Evolutionary conservation across 768 basidiomycete species (phyloP), one percentile per base, ranked within the genome.

Genomic region (Royoungia palumana): DNA sequence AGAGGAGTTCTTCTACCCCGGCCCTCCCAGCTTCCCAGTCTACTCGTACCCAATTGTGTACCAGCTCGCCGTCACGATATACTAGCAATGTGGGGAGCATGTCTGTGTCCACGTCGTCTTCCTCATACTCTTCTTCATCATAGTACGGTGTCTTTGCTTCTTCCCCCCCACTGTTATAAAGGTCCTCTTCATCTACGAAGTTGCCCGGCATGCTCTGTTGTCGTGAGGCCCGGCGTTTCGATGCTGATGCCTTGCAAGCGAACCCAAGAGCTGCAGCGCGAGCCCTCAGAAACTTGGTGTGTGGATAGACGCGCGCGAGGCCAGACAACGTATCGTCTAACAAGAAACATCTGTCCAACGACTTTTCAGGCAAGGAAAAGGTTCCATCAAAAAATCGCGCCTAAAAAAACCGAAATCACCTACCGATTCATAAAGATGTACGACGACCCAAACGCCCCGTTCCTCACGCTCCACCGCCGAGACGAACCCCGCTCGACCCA

Each of bases 21-120:
- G 75, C 76, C 28, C 69, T 60, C 12, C 82, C 83, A 0, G 85
- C 87, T 64, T 89, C 88, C 89, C 88, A 91, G 63, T 92, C 89
- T 5, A 91, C 88, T 21, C 89, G 75, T 9, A 92, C 85, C 89
- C 89, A 92, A 41, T 87, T 88, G 58, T 89, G 79, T n/a, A 89
- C 80, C n/a, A 92, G 78, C 52, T 89, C 81, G 16, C 89, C 88
- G 49, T 79, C 82, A 16, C 82, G 84, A 58, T 91, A 91, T 5
- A 87, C 85, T 12, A 89, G 75, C 61, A 89, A 64, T 2, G 88
- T 89, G 0, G 89, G 88, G 22, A 90, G 73, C 75, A 90, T 80
- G 62, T 90, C 88, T 5, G 83, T 77, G 57, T 90, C 88, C 35
- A 89, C 82, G 24, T 81, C 68, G 43, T 80, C 82, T 6, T 87